These are phyloP conservation scores for Solanum hybrid DNA, from an alignment of 305 asterid species.

Conservation along the genomic window DNA sequence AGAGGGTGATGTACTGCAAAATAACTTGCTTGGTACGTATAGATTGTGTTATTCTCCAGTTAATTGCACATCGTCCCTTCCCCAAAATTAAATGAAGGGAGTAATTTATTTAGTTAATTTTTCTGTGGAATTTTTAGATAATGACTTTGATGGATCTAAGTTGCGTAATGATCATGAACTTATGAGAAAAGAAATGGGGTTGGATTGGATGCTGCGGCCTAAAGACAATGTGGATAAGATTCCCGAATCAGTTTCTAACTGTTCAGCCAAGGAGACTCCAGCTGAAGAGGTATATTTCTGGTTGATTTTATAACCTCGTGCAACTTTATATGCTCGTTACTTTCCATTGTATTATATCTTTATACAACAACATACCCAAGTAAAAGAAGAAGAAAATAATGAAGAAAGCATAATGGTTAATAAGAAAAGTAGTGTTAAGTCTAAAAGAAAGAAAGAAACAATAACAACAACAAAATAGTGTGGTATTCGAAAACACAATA, in stretches of 20 bases:
- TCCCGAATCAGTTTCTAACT: constrained; percentile 20
- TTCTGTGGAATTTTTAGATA: constrained; percentile 21
- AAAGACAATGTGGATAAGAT: constrained; percentile 34
- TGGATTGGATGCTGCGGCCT: constrained; percentile 93
- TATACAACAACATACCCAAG: background rate
- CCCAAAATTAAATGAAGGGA: background rate
- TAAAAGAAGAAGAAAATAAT: background rate
- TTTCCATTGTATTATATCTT: background rate
- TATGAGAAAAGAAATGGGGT: constrained; percentile 75
- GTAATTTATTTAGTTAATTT: background rate
- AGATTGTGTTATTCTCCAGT: background rate
- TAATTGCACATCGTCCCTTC: background rate
- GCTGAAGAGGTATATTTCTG: constrained; percentile 45
- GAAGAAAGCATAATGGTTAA: background rate
- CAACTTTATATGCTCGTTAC: background rate
- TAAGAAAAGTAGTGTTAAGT: background rate
- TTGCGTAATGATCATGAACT: constrained; percentile 16
- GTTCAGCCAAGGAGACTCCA: constrained; percentile 39
- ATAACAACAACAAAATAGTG: background rate
- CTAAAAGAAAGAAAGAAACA: background rate
- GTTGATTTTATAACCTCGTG: background rate
- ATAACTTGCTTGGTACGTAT: constrained; percentile 20
- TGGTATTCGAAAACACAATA: background rate
- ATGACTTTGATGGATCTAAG: constrained; percentile 26
- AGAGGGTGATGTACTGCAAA: constrained; percentile 7